These are phyloP conservation scores for Corchorus capsularis DNA, from an alignment of 345 rosid genomes.

Conservation along the genomic window DNA sequence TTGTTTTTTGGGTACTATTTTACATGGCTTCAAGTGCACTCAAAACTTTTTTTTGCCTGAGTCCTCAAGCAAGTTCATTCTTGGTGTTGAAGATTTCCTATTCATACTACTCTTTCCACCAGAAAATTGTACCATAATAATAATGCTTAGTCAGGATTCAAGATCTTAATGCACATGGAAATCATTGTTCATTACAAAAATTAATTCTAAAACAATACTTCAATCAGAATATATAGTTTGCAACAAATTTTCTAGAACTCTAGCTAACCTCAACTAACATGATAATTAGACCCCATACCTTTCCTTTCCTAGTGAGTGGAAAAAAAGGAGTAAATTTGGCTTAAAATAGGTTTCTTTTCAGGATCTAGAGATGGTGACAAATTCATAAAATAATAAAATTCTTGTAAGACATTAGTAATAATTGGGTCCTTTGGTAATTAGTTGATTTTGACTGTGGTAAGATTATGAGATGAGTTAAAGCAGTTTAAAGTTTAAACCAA, in stretches of 20 bases:
- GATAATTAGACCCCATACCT: not conserved
- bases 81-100: constrained; percentile 34
- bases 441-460: too few relatives aligned
- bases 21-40: constrained; percentile 33
- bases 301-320: not conserved
- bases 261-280: not conserved
- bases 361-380: not conserved
- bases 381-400: too few relatives aligned
- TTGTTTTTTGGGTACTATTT: not conserved
- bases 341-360: not conserved
- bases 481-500: too few relatives aligned
- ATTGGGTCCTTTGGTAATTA: too few relatives aligned
- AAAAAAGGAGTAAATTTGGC: not conserved
- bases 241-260: not conserved
- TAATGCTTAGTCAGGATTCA: not conserved
- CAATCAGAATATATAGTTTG: not conserved
- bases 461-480: too few relatives aligned
- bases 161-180: constrained; percentile 21
- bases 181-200: constrained; percentile 9
- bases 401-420: too few relatives aligned
- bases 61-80: constrained; percentile 39
- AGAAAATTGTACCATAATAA: constrained; percentile 12
- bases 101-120: not conserved
- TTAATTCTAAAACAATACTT: not conserved
- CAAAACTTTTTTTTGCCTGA: constrained; percentile 14